Evolutionary conservation across 2,329 filamentous ascomycete genomes (phyloP).

Genomic region (Cercospora sojina): DNA sequence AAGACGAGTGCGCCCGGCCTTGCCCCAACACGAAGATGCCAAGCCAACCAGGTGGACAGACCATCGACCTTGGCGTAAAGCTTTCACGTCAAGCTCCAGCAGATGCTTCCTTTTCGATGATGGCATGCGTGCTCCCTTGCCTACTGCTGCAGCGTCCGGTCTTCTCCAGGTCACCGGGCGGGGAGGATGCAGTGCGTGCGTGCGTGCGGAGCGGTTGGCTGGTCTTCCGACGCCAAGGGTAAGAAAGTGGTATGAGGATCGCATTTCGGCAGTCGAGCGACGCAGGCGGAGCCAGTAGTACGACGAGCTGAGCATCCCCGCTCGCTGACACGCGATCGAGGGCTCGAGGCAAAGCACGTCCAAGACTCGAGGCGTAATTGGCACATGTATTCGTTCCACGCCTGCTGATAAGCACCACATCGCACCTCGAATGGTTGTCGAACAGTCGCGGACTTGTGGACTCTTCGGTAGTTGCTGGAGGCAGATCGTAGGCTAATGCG

Average conservation of each 20-base stretch:
- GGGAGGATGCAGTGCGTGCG: neutral
- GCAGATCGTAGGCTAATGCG: constrained; percentile 9
- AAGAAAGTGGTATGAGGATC: constrained; percentile 4
- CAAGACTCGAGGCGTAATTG: constrained; percentile 11
- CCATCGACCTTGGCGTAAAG: constrained; percentile 5
- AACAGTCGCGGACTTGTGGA: neutral
- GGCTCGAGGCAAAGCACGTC: neutral
- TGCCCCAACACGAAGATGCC: constrained; percentile 1
- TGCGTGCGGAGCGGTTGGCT: neutral
- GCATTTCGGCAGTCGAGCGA: neutral
- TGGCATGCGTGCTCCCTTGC: neutral
- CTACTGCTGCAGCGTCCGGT: neutral
- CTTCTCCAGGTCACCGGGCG: neutral
- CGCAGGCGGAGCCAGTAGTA: neutral
- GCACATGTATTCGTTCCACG: constrained; percentile 6
- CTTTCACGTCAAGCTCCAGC: constrained; percentile 1
- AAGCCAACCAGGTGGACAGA: neutral
- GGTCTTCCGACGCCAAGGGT: constrained; percentile 1
- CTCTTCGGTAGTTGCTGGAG: neutral
- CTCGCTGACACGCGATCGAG: constrained; percentile 5
- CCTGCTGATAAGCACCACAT: constrained; percentile 7
- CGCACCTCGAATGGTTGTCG: neutral
- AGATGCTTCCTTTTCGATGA: neutral
- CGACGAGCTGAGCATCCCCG: neutral
- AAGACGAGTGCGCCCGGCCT: neutral